Conservation (phyloP, 208 protist species). For the Kentomonas sorsogonicus region DNA sequence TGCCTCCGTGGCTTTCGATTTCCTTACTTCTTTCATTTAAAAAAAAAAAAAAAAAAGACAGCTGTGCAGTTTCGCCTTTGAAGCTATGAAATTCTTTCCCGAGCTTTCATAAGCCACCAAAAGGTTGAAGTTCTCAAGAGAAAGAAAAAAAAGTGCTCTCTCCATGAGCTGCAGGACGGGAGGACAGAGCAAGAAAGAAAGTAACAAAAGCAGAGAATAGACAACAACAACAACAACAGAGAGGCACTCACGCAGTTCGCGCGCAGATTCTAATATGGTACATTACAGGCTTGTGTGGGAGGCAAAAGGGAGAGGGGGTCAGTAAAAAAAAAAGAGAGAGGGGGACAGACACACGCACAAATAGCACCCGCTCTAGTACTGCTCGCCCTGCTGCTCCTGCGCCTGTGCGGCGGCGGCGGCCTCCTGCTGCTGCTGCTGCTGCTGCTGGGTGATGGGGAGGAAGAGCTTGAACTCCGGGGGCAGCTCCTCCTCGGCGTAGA, state of each 20-base stretch:
- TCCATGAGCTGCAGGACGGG: no score
- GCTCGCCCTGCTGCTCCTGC: constrained; percentile 2
- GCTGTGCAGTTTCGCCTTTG: no score
- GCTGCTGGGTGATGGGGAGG: constrained; percentile 88
- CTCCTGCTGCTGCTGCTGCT: constrained; percentile 8
- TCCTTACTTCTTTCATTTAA: not conserved
- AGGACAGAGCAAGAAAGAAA: no score
- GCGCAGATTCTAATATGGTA: no score
- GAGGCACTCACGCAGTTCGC: no score
- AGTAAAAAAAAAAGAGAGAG: constrained; percentile 13
- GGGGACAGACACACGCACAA: constrained; percentile 3
- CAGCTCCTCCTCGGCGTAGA: constrained; percentile 99
- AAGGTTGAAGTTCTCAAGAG: no score
- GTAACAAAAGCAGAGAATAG: constrained; percentile 2
- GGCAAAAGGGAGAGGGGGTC: not conserved
- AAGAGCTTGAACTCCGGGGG: constrained; percentile 99
- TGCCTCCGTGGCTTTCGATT: no score
- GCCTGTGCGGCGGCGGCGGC: not conserved
- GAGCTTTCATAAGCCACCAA: no score
- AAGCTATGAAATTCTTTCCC: no score
- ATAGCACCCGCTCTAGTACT: not conserved
- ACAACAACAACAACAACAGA: constrained; percentile 14
- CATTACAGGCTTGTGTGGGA: no score
- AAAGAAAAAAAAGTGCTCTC: no score
- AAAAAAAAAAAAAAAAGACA: constrained; percentile 8